These are phyloP conservation scores for Toxoplasma gondii DNA, from an alignment of 169 alveolate species.

Conservation along the genomic window DNA sequence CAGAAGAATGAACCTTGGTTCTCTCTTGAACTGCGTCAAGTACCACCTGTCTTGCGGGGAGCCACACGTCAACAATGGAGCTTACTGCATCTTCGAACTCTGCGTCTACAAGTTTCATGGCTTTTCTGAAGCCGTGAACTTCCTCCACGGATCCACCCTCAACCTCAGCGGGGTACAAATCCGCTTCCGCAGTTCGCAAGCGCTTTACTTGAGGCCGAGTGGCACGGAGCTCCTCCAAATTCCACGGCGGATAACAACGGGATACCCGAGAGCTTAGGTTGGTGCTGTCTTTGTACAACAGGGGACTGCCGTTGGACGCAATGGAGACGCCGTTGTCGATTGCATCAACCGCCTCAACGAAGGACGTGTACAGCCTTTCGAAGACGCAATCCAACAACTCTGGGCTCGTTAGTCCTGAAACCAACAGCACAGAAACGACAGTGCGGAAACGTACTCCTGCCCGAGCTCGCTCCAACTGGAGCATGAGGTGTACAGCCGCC, in stretches of 20 bases:
- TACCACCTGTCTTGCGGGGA: constrained; percentile 71
- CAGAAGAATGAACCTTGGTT: constrained; percentile 77
- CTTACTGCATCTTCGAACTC: constrained; percentile 73
- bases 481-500: not conserved
- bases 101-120: constrained; percentile 80
- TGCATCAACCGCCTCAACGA: constrained; percentile 90
- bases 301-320: constrained; percentile 76
- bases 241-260: constrained; percentile 89
- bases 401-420: not conserved
- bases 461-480: too few species aligned
- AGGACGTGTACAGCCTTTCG: constrained; percentile 78
- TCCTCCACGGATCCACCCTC: constrained; percentile 19
- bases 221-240: constrained; percentile 70
- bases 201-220: not conserved
- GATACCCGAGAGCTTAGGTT: constrained; percentile 80
- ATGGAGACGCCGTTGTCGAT: constrained; percentile 88
- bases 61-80: constrained; percentile 72
- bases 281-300: constrained; percentile 81
- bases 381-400: constrained; percentile 73
- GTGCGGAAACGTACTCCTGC: not conserved
- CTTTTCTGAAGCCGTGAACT: constrained; percentile 73
- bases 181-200: not conserved
- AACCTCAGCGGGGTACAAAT: not conserved
- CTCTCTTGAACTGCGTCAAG: constrained; percentile 73
- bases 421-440: not conserved